A percentile compares a stretch with the other conserved stretches of the same genome.
Conservation (phyloP, 768 basidiomycete species). For the Hemileccinum rubropunctum region DNA sequence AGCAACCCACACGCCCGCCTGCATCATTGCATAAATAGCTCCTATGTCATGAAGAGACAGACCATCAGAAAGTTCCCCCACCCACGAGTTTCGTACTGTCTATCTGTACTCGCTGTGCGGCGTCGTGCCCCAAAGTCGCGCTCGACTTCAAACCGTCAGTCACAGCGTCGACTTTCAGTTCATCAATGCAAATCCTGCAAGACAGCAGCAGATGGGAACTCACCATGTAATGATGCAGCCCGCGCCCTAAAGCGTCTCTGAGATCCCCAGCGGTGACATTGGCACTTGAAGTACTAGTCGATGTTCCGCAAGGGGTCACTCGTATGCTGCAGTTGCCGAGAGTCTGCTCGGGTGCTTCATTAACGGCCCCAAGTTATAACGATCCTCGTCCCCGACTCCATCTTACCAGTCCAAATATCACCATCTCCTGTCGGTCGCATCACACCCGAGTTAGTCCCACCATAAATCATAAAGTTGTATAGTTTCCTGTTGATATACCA, state of each 20-base stretch:
- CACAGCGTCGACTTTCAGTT: neutral
- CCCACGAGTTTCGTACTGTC: no score
- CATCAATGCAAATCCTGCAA: neutral
- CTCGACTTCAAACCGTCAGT: neutral
- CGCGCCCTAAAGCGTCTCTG: neutral
- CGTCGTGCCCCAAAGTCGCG: neutral
- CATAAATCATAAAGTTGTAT: constrained; percentile 5
- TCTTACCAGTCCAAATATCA: neutral
- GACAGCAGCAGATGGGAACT: neutral
- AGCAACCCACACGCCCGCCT: no score
- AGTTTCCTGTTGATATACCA: constrained; percentile 3
- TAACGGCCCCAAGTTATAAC: constrained; percentile 2
- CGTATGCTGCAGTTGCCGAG: neutral
- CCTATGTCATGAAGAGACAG: no score
- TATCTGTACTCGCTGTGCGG: neutral
- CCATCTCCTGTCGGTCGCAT: neutral
- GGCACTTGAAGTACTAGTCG: neutral
- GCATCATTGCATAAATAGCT: no score
- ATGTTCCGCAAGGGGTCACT: constrained; percentile 1
- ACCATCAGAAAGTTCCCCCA: no score
- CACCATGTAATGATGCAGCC: constrained; percentile 4
- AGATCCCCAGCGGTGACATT: neutral
- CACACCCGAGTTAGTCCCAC: neutral
- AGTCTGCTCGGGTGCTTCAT: neutral
- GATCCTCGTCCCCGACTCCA: neutral